A percentile compares a stretch with the other conserved stretches of the same genome.
Conservation (phyloP, 225 moss, liverwort and hornwort genomes). For the Bryum argenteum region DNA sequence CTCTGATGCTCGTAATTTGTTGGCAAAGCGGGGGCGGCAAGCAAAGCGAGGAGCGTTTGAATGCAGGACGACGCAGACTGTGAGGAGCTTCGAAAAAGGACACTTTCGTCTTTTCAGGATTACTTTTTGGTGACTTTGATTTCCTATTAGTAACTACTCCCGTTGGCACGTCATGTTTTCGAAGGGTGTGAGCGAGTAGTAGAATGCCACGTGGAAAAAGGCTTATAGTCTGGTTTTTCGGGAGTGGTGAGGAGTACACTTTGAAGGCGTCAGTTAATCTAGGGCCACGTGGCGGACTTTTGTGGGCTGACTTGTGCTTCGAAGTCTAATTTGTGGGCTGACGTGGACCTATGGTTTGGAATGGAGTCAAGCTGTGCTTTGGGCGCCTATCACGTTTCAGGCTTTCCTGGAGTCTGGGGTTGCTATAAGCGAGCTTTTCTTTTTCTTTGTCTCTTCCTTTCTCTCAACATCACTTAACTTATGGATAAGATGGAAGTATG, state of each 20-base stretch:
- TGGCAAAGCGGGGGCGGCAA: conserved; percentile 10
- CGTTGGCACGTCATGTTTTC: accelerated
- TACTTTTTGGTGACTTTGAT: neutral
- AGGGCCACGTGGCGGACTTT: conserved; percentile 8
- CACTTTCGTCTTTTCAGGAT: neutral
- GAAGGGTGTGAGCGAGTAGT: accelerated
- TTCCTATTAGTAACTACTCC: neutral
- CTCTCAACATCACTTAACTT: too few species aligned
- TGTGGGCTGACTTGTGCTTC: neutral
- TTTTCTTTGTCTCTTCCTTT: too few species aligned
- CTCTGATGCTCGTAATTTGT: conserved; percentile 7
- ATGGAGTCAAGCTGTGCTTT: neutral
- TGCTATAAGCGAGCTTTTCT: too few species aligned
- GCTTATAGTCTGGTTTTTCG: neutral
- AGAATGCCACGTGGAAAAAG: neutral
- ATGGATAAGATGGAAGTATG: too few species aligned
- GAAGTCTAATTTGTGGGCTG: too few species aligned
- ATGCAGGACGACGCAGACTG: conserved; percentile 22
- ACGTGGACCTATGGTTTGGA: neutral
- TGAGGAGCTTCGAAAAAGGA: neutral
- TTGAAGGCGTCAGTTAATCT: neutral
- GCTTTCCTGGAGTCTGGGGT: too few species aligned
- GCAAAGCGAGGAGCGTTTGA: conserved; percentile 13
- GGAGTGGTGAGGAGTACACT: neutral
- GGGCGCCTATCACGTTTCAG: neutral